Percentiles rank a stretch among this genome's conserved stretches.
Conservation (phyloP, 768 basidiomycete genomes). For the Amanita polypyramis region DNA sequence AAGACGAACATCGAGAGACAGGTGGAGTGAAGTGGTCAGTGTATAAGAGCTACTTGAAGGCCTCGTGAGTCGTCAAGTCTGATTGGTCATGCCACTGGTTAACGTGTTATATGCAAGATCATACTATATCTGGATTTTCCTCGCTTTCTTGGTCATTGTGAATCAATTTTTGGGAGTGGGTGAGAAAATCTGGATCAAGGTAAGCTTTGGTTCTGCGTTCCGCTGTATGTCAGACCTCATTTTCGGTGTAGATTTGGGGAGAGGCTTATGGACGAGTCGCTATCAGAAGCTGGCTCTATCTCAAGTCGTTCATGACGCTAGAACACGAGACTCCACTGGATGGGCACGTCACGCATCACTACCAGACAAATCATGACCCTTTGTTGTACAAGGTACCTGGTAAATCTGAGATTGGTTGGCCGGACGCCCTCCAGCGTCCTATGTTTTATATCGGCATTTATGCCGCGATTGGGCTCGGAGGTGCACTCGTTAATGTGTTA, state of each 20-base stretch:
- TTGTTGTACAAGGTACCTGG: conserved; percentile 14
- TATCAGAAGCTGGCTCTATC: conserved; percentile 18
- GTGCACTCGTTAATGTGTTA: conserved; percentile 34
- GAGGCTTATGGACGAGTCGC: conserved; percentile 37
- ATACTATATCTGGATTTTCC: conserved; percentile 56
- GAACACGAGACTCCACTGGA: conserved; percentile 29
- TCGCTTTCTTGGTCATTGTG: conserved; percentile 36
- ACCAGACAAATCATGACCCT: conserved; percentile 17
- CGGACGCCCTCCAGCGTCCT: conserved; percentile 47
- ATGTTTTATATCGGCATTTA: conserved; percentile 66
- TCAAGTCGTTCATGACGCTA: conserved; percentile 24
- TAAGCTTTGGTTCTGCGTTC: conserved; percentile 13
- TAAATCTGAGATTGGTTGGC: conserved; percentile 25
- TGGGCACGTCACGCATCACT: conserved; percentile 20
- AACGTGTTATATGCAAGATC: conserved; percentile 29
- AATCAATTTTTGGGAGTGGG: conserved; percentile 41
- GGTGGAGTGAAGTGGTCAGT: conserved; percentile 77
- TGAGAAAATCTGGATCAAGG: conserved; percentile 73
- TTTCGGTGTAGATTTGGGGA: conserved; percentile 43
- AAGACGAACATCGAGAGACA: conserved; percentile 73
- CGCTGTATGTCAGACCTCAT: background rate
- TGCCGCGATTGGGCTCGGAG: conserved; percentile 44
- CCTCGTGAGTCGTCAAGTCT: conserved; percentile 40
- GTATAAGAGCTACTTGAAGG: conserved; percentile 59
- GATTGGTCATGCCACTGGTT: background rate